These are phyloP conservation scores for Zelonia costaricensis DNA, from an alignment of 208 protist species.

Conservation along the genomic window DNA sequence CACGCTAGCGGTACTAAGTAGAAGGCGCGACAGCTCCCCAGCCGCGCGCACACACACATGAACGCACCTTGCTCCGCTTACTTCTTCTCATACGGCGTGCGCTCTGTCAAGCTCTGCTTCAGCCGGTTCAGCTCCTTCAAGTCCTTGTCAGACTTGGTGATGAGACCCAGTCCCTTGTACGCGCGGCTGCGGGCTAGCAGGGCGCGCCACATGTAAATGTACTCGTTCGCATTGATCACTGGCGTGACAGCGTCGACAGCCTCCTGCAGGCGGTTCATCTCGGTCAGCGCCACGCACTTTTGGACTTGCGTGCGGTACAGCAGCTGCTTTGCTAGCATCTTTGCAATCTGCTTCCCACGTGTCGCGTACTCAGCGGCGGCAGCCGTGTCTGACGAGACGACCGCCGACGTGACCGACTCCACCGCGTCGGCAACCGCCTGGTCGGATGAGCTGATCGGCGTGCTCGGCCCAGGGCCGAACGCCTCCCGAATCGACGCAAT, in stretches of 20 bases:
- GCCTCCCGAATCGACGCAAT: conserved; percentile 53
- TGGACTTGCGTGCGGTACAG: conserved; percentile 79
- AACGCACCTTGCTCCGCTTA: conserved; percentile 15
- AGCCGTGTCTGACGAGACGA: conserved; percentile 61
- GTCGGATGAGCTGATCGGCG: conserved; percentile 57
- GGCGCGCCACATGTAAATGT: conserved; percentile 90
- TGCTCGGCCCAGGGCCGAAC: conserved; percentile 63
- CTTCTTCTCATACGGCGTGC: conserved; percentile 46
- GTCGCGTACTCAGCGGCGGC: conserved; percentile 47
- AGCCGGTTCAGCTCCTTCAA: conserved; percentile 69
- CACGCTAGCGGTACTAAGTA: conserved; percentile 5
- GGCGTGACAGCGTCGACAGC: conserved; percentile 67
- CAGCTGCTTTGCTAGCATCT: conserved; percentile 62
- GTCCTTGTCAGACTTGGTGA: conserved; percentile 83
- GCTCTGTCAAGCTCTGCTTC: conserved; percentile 59
- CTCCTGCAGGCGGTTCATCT: conserved; percentile 71
- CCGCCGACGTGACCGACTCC: conserved; percentile 31
- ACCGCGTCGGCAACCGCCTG: conserved; percentile 60
- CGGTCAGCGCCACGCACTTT: conserved; percentile 63
- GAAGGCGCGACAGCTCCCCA: neutral
- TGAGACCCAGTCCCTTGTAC: conserved; percentile 75
- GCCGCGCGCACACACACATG: neutral
- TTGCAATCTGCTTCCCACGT: conserved; percentile 46
- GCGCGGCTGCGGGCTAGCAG: conserved; percentile 77
- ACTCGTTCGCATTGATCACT: conserved; percentile 78